Percentiles rank a stretch among this genome's conserved stretches.
Evolutionary conservation across 1,284 basidiomycete species (phyloP).

Genomic region (Cryptococcus floricola): DNA sequence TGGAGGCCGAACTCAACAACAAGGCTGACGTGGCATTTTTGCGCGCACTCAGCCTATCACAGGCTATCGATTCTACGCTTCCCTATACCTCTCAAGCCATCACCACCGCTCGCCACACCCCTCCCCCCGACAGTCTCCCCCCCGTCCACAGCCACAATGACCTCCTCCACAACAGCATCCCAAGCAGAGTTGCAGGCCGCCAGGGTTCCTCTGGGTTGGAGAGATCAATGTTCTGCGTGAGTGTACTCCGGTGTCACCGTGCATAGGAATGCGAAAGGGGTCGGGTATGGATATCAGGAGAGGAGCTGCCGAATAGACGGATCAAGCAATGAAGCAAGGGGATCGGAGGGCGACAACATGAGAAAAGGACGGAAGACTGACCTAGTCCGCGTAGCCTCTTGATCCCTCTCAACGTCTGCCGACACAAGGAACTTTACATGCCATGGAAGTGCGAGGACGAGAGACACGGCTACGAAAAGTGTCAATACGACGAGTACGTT

Average conservation of each 20-base stretch:
- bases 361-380: background rate
- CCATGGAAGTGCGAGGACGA: conserved; percentile 82
- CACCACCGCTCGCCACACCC: background rate
- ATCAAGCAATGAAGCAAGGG: background rate
- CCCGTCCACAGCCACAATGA: conserved; percentile 51
- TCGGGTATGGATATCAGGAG: background rate
- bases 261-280: background rate
- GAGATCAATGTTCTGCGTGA: conserved; percentile 88
- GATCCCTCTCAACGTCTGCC: conserved; percentile 78
- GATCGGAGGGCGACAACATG: background rate
- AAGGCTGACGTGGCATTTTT: too few relatives aligned
- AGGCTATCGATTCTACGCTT: background rate
- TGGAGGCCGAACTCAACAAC: too few relatives aligned
- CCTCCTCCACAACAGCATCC: conserved; percentile 71
- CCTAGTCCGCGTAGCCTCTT: conserved; percentile 55
- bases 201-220: conserved; percentile 73
- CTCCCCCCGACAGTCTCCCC: background rate
- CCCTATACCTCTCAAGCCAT: background rate
- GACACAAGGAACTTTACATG: conserved; percentile 65
- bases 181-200: conserved; percentile 75
- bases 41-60: too few relatives aligned
- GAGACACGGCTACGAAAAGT: conserved; percentile 70
- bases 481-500: conserved; percentile 85
- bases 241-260: conserved; percentile 41
- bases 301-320: background rate